phyloP scores from a whole-genome alignment of 1,139 yeast genomes.

The Taphrina communis region DNA sequence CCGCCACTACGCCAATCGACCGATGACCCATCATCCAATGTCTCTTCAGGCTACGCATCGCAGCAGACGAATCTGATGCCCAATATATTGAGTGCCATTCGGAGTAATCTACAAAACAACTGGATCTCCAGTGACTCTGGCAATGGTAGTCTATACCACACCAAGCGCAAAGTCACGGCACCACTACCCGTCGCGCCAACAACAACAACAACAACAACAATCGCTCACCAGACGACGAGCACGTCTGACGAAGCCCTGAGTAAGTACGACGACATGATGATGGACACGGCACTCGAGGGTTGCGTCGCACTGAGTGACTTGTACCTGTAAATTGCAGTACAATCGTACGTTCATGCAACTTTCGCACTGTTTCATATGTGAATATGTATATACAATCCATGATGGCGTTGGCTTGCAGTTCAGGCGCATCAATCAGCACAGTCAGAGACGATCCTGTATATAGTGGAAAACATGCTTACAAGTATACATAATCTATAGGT shows the following conservation, averaged over 20 bases:
- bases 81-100: neutral
- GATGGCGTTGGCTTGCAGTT: no score
- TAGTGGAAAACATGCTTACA: neutral
- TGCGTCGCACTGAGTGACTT: neutral
- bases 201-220: no score
- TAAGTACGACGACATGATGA: neutral
- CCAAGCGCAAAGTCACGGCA: neutral
- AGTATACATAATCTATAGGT: neutral
- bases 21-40: neutral
- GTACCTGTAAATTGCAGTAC: neutral
- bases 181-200: neutral
- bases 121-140: neutral
- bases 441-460: no score
- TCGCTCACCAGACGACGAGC: no score
- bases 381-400: no score
- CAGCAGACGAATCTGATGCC: neutral
- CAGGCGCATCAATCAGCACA: no score
- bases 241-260: neutral
- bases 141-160: conserved; percentile 1
- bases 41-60: neutral
- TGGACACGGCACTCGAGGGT: neutral
- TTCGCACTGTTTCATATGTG: no score
- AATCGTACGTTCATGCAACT: no score
- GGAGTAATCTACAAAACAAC: neutral
- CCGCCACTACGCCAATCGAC: neutral